phyloP scores from a whole-genome alignment of 306 rosid genomes.

The Acacia melanoxylon region DNA sequence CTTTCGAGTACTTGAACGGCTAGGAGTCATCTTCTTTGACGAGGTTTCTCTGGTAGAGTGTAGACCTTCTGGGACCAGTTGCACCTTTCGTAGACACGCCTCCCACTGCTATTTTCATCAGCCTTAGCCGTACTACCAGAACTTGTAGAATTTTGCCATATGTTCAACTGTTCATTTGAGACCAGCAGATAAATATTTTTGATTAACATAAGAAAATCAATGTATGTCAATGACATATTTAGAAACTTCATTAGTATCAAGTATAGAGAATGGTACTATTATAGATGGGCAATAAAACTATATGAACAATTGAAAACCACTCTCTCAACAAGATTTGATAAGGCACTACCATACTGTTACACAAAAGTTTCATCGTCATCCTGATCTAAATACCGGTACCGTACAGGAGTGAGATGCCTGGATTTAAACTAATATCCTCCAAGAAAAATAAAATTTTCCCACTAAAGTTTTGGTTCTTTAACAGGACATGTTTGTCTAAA shows the following conservation, averaged over 20 bases:
- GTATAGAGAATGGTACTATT: background rate
- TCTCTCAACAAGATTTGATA: constrained; percentile 1
- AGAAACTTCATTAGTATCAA: background rate
- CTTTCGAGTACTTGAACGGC: background rate
- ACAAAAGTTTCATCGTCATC: background rate
- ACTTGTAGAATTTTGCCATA: constrained; percentile 53
- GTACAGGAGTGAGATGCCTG: background rate
- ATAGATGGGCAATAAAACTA: background rate
- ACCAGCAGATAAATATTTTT: background rate
- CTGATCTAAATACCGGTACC: background rate
- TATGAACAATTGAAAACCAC: constrained; percentile 22
- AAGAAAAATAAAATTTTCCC: background rate
- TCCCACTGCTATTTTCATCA: constrained; percentile 43
- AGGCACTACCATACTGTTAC: too few relatives aligned
- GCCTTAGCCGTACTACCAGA: constrained; percentile 42
- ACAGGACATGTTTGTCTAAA: background rate
- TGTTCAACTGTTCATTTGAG: constrained; percentile 24
- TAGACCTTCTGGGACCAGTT: constrained; percentile 45
- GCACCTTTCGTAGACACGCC: constrained; percentile 32
- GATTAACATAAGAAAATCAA: background rate
- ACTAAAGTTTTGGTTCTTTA: background rate
- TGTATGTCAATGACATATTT: background rate
- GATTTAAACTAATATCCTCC: constrained; percentile 6
- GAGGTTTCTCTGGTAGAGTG: constrained; percentile 23
- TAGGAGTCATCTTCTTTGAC: constrained; percentile 13